Base-by-base conservation (phyloP, 1,284 basidiomycete genomes). In the Apiotrichum laibachii region DNA sequence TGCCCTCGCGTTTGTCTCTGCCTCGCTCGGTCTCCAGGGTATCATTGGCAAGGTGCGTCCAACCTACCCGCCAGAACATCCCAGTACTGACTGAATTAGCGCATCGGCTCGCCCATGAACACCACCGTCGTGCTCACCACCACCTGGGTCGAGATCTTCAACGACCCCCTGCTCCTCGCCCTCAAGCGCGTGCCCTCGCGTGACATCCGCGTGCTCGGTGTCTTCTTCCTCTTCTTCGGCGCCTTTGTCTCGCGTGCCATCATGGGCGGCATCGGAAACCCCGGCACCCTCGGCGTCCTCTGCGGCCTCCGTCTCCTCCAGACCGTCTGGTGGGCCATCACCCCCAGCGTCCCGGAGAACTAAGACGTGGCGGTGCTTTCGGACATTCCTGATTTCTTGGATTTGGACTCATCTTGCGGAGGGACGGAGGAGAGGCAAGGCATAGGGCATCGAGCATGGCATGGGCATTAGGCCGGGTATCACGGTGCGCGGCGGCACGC, bases 61-160 rank as follows among this genome's bases (percentile, higher is more conserved):
- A 33, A 1, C 7, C 43, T 33, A 8, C 8, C 18, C 26, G 11
- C 35, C 26, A 10, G 6, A 9, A 1, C 5, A 12, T 10, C 10
- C 35, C 34, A 37, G 18, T 18, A n/a, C 22, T 54, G 16, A 54
- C 53, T 9, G 10, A 5, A 13, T 18, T 51, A 73, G 73, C 73
- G 77, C 46, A 73, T 90, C 56, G 89, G 87, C 66, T 87, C 86
- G 15, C 86, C 89, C 65, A 89, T 91, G 74, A 42, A 90, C 88
- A 12, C 52, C 44, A 65, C 72, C 18, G 66, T 68, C 45, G 67
- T 74, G 18, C 80, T 89, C 19, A 90, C 88, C 11, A 90, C 88
- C 11, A 85, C 89, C 31, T 92, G 89, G 89, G 88, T 89, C 58
- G 89, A 92, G 75, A 83, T 92, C 51, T 82, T 89, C 80, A 85